Evolutionary conservation across 495 filamentous ascomycete species (phyloP).

Genomic region (Chaetomium tenue): DNA sequence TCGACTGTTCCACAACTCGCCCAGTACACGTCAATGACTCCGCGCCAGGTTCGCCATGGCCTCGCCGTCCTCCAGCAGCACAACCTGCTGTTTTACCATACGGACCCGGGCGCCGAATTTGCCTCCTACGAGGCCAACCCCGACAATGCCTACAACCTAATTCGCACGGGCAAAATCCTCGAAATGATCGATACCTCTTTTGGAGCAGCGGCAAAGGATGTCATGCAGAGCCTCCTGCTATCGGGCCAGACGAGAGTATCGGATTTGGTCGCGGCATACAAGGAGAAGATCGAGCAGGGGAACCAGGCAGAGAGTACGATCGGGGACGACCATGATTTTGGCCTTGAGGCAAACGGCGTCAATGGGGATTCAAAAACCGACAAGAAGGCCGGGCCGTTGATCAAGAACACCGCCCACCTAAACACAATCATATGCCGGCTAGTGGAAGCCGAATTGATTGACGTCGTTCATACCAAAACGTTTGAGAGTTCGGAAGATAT

Average conservation of each 20-base stretch:
- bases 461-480: constrained; percentile 38
- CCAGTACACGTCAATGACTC: constrained; percentile 64
- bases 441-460: constrained; percentile 47
- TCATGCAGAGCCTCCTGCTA: constrained; percentile 71
- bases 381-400: constrained; percentile 27
- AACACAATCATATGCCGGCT: constrained; percentile 45
- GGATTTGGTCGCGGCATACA: constrained; percentile 58
- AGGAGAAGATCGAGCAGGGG: constrained; percentile 37
- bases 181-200: constrained; percentile 67
- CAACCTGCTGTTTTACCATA: constrained; percentile 75
- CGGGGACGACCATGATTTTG: constrained; percentile 23
- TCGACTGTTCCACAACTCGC: constrained; percentile 65
- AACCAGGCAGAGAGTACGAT: constrained; percentile 25
- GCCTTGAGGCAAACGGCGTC: constrained; percentile 24
- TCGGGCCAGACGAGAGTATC: constrained; percentile 73
- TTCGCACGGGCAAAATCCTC: constrained; percentile 79
- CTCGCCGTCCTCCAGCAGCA: constrained; percentile 84
- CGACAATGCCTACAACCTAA: constrained; percentile 70
- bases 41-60: constrained; percentile 69
- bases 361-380: constrained; percentile 25
- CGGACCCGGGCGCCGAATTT: constrained; percentile 57
- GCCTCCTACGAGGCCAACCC: constrained; percentile 80
- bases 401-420: constrained; percentile 37
- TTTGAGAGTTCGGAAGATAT: constrained; percentile 45
- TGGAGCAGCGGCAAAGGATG: constrained; percentile 63